phyloP scores from a whole-genome alignment of 1,284 basidiomycete genomes.

The Exobasidium rhododendri region DNA sequence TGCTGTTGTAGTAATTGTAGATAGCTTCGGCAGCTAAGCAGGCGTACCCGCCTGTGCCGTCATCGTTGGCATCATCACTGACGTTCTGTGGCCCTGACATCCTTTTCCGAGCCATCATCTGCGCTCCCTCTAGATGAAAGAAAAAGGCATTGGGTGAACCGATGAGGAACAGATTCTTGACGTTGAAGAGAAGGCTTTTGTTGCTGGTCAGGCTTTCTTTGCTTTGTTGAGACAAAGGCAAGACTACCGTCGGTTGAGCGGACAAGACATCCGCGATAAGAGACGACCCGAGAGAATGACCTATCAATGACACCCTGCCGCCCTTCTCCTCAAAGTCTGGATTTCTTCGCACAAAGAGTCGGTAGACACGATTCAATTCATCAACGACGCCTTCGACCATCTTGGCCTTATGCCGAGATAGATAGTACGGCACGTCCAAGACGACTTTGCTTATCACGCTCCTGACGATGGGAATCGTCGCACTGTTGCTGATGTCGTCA shows the following conservation, averaged over 20 bases:
- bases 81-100: slow-evolving; percentile 25
- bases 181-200: slow-evolving; percentile 39
- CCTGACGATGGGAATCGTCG: slow-evolving; percentile 46
- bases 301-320: slow-evolving; percentile 50
- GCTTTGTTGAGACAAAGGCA: slow-evolving; percentile 14
- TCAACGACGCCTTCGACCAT: slow-evolving; percentile 47
- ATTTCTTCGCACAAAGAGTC: slow-evolving; percentile 50
- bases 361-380: slow-evolving; percentile 53
- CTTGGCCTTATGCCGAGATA: slow-evolving; percentile 38
- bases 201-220: slow-evolving; percentile 18
- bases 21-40: slow-evolving; percentile 32
- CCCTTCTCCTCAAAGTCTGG: slow-evolving; percentile 37
- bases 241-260: slow-evolving; percentile 45
- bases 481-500: slow-evolving; percentile 20
- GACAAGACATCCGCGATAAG: slow-evolving; percentile 31
- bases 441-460: slow-evolving; percentile 47
- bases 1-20: slow-evolving; percentile 53
- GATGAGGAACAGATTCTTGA: slow-evolving; percentile 45
- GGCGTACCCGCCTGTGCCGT: slow-evolving; percentile 45
- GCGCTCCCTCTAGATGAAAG: slow-evolving; percentile 51
- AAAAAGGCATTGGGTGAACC: slow-evolving; percentile 47
- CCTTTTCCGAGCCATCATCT: slow-evolving; percentile 51
- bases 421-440: slow-evolving; percentile 54
- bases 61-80: slow-evolving; percentile 28
- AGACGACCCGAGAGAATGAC: slow-evolving; percentile 21